These are phyloP conservation scores for Polytolypa hystricis DNA, from an alignment of 2,329 filamentous ascomycete species.

Conservation along the genomic window DNA sequence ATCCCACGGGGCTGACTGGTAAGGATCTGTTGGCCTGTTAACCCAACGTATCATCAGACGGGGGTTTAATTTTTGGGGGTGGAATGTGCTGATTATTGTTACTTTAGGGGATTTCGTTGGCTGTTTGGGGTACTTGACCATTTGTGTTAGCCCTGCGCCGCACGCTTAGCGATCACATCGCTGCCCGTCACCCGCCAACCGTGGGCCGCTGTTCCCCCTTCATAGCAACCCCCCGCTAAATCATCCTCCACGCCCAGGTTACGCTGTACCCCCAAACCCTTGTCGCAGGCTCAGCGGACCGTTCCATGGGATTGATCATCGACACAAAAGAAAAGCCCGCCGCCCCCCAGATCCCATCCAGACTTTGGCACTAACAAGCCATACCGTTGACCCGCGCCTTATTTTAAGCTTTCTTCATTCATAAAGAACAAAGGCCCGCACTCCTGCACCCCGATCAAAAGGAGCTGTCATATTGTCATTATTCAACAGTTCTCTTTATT, in stretches of 20 bases:
- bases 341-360: constrained; percentile 1
- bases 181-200: too few relatives aligned
- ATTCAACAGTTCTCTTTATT: constrained; percentile 1
- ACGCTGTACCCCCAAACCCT: too few relatives aligned
- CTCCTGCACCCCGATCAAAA: neutral
- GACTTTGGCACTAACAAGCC: neutral
- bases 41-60: too few relatives aligned
- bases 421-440: neutral
- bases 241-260: neutral
- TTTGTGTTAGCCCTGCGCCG: too few relatives aligned
- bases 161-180: too few relatives aligned
- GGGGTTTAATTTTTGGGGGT: too few relatives aligned
- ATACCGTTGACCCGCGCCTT: neutral
- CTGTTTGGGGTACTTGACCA: too few relatives aligned
- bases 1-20: too few relatives aligned
- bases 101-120: too few relatives aligned
- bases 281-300: constrained; percentile 4
- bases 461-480: constrained; percentile 4
- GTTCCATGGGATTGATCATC: constrained; percentile 3
- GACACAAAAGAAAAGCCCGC: too few relatives aligned
- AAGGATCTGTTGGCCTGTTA: too few relatives aligned
- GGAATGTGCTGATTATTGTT: too few relatives aligned
- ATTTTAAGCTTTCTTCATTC: constrained; percentile 1
- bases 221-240: neutral
- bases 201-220: neutral